A percentile compares a stretch with the other conserved stretches of the same genome.
phyloP scores from a whole-genome alignment of 257 asterid genomes.

The Nicotiana knightiana region DNA sequence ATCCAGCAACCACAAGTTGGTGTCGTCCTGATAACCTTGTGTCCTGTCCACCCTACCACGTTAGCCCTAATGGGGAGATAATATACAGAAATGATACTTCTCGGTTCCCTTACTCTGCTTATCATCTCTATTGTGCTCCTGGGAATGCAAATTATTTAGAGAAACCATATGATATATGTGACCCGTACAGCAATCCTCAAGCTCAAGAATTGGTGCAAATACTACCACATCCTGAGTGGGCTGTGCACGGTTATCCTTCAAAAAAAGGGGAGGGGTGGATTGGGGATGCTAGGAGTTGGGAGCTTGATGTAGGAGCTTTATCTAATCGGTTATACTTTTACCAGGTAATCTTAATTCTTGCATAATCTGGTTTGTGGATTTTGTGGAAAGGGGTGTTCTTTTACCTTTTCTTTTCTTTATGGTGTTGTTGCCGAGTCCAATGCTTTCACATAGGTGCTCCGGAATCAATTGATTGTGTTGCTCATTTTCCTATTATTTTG shows the following conservation, averaged over 20 bases:
- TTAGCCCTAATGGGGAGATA: constrained; percentile 44
- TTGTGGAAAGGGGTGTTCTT: background rate
- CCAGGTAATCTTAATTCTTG: constrained; percentile 38
- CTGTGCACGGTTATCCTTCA: constrained; percentile 69
- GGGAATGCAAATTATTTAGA: constrained; percentile 63
- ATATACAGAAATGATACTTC: constrained; percentile 57
- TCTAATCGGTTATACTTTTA: constrained; percentile 75
- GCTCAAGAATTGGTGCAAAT: constrained; percentile 83
- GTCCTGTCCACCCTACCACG: constrained; percentile 82
- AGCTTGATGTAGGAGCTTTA: constrained; percentile 63
- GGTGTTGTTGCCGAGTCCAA: background rate
- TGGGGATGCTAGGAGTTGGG: constrained; percentile 74
- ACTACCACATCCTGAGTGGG: constrained; percentile 91
- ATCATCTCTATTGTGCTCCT: constrained; percentile 85
- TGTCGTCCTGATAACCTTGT: constrained; percentile 59
- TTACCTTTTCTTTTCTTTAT: background rate
- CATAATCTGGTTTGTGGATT: background rate
- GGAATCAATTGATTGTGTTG: background rate
- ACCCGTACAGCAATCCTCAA: constrained; percentile 89
- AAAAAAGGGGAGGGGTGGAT: constrained; percentile 80
- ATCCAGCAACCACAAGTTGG: constrained; percentile 77
- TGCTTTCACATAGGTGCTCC: background rate
- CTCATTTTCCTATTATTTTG: background rate
- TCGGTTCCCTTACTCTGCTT: constrained; percentile 70
- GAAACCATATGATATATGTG: constrained; percentile 72